Evolutionary conservation across 257 asterid genomes (phyloP), one percentile per base, ranked within the genome.

Genomic region (Coffea eugenioides): DNA sequence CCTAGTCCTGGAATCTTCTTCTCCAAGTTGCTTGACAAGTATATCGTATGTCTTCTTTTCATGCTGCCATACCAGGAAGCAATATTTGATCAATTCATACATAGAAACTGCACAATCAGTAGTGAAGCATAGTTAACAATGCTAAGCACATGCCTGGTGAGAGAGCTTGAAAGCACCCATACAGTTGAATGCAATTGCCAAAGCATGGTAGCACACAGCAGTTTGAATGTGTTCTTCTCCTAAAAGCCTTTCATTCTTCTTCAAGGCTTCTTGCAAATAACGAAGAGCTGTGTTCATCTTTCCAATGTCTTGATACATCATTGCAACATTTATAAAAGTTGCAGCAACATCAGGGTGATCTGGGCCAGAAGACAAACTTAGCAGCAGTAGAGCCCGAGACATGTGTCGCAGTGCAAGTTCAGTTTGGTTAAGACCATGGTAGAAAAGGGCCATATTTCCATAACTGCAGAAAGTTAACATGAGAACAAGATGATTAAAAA

Each of bases 281-380:
- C 98, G 91, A 83, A 95, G 98, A 81, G 99, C 98, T 14, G 91
- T 90, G 79, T 91, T 88, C 96, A 95, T 90, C 85, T 91, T 92
- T 71, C 97, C 97, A 14, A 86, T 86, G 83, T 92, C 99, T 89
- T 96, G 97, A 85, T 96, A 94, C 99, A 96, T 96, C 98, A 96
- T 96, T 16, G 98, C 99, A 27, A 93, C 97, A 82, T 96, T 96
- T 74, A 96, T 93, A 82, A 90, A 93, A 56, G 99, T 96, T 16
- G 98, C 96, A 74, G 99, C 98, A 76, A 93, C 96, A 82, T 96
- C 98, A 23, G 99, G 99, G 85, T 96, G 99, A 83, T 94, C 97
- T 56, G 98, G 97, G 27, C 99, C 98, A 61, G 96, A 95, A 34
- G 97, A 93, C 69, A 91, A 88, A 80, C 96, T 83, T 80, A 95